Percentiles rank a stretch among this genome's conserved stretches.
Conservation (phyloP, 1,284 basidiomycete genomes). For the Coriolopsis trogii region DNA sequence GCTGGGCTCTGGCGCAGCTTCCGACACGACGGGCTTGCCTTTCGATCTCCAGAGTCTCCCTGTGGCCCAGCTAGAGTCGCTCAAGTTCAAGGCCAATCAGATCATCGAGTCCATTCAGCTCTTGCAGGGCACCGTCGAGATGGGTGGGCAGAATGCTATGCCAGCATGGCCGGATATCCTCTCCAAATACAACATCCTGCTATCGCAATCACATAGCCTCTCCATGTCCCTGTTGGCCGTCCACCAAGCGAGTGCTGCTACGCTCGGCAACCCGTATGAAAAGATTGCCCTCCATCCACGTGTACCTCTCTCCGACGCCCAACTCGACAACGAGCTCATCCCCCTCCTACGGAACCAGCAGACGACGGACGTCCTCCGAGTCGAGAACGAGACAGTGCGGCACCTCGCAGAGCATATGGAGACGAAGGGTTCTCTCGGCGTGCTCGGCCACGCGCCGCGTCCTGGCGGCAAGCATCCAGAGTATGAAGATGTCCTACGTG, state of each 20-base stretch:
- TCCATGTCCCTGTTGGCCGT: constrained; percentile 57
- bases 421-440: constrained; percentile 59
- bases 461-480: constrained; percentile 34
- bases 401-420: constrained; percentile 67
- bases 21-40: constrained; percentile 10
- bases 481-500: constrained; percentile 63
- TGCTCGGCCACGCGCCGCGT: constrained; percentile 29
- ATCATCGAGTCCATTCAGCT: constrained; percentile 74
- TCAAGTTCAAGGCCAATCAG: constrained; percentile 72
- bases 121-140: constrained; percentile 65
- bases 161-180: constrained; percentile 81
- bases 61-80: constrained; percentile 65
- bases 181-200: constrained; percentile 78
- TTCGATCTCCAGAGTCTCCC: constrained; percentile 31
- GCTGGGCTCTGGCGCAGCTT: background rate
- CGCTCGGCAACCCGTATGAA: constrained; percentile 52
- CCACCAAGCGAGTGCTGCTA: constrained; percentile 25
- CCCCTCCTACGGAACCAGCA: constrained; percentile 76
- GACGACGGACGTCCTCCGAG: constrained; percentile 68
- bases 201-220: constrained; percentile 78
- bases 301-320: constrained; percentile 56
- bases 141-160: constrained; percentile 55
- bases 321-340: constrained; percentile 71
- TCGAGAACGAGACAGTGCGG: constrained; percentile 70
- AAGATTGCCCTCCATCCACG: constrained; percentile 68